phyloP scores from a whole-genome alignment of 768 basidiomycete genomes.

The Amanita pseudoporphyria region DNA sequence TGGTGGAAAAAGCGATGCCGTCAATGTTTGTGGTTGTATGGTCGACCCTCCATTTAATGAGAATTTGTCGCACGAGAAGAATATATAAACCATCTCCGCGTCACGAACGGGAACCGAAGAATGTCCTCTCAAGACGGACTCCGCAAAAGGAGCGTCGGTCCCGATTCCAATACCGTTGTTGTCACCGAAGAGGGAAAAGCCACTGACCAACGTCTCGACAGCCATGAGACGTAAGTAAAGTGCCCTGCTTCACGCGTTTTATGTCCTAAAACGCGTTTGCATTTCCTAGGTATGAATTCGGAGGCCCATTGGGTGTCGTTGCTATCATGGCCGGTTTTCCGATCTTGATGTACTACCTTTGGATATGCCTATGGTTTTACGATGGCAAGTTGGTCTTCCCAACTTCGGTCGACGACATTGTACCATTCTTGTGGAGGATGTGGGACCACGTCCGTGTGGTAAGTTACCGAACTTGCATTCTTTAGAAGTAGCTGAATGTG shows the following conservation, averaged over 20 bases:
- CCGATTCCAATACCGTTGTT: constrained; percentile 19
- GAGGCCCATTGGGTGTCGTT: constrained; percentile 83
- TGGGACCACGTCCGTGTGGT: constrained; percentile 80
- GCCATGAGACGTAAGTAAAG: constrained; percentile 45
- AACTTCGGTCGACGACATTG: constrained; percentile 53
- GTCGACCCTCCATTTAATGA: background rate
- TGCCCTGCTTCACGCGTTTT: background rate
- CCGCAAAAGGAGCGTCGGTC: constrained; percentile 10
- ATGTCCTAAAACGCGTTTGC: constrained; percentile 10
- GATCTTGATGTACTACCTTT: constrained; percentile 95
- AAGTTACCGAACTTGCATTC: constrained; percentile 6
- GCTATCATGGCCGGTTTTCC: constrained; percentile 96
- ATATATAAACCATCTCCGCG: background rate
- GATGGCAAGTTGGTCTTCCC: constrained; percentile 76
- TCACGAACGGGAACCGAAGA: background rate
- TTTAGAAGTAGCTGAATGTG: background rate
- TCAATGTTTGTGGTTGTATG: background rate
- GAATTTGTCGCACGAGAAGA: background rate
- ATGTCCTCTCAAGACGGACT: constrained; percentile 4
- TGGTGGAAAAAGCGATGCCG: background rate
- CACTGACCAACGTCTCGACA: constrained; percentile 64
- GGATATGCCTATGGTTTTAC: constrained; percentile 96
- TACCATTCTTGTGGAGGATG: constrained; percentile 75
- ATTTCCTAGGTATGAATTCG: constrained; percentile 79
- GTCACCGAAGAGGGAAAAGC: constrained; percentile 66